Percentiles rank a stretch among this genome's conserved stretches.
phyloP scores from a whole-genome alignment of 306 rosid species.

The Trifolium subterraneum region DNA sequence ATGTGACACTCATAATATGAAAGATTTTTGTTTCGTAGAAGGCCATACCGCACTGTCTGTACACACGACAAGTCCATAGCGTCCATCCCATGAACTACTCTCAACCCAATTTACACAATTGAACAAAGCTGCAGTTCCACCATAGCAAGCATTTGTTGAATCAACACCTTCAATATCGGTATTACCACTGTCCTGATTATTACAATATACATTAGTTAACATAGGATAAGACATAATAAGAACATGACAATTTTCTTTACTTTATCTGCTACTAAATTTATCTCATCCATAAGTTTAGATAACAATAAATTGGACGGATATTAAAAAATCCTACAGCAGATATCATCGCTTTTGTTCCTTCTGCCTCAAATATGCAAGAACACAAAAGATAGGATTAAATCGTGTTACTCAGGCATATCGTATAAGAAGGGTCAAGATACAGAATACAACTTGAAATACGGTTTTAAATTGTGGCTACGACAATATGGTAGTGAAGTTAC shows the following conservation, averaged over 20 bases:
- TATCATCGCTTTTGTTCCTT: background rate
- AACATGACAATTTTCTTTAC: slow-evolving; percentile 3
- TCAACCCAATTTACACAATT: slow-evolving; percentile 95
- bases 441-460: background rate
- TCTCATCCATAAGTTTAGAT: slow-evolving; percentile 19
- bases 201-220: slow-evolving; percentile 23
- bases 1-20: too few relatives aligned
- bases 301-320: slow-evolving; percentile 2
- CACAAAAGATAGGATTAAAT: slow-evolving; percentile 12
- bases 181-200: slow-evolving; percentile 72
- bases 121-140: slow-evolving; percentile 89
- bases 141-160: slow-evolving; percentile 90
- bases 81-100: slow-evolving; percentile 92
- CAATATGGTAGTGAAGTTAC: background rate
- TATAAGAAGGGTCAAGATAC: background rate
- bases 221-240: slow-evolving; percentile 1
- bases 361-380: slow-evolving; percentile 10
- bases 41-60: slow-evolving; percentile 87
- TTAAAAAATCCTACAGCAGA: background rate
- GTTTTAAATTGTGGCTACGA: background rate
- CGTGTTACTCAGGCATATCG: background rate
- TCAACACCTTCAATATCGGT: slow-evolving; percentile 89
- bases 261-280: slow-evolving; percentile 7
- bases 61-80: slow-evolving; percentile 83
- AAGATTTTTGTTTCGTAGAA: background rate